Evolutionary conservation across 1,139 yeast genomes (phyloP).

Genomic region (Zygosaccharomyces pseudobailii): DNA sequence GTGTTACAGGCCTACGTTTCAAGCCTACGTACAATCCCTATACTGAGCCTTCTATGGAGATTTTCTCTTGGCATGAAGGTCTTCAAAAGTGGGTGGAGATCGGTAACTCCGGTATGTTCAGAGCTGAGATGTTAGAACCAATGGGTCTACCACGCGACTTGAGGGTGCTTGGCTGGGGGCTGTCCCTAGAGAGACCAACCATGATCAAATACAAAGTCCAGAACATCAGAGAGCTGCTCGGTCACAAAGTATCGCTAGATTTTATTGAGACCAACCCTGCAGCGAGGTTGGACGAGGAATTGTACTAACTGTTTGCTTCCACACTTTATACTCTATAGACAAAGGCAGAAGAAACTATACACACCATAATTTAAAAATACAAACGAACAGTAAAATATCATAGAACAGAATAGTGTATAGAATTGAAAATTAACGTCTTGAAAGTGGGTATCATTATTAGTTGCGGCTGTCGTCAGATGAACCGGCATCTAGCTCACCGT

Average conservation of each 20-base stretch:
- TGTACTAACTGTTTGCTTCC: conserved; percentile 28
- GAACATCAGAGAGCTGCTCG: conserved; percentile 90
- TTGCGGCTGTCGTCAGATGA: conserved; percentile 3
- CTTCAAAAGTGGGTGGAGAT: conserved; percentile 97
- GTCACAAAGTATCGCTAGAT: conserved; percentile 89
- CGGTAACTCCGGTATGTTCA: conserved; percentile 98
- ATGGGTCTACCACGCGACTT: conserved; percentile 96
- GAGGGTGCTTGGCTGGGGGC: conserved; percentile 97
- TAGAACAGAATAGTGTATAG: not conserved
- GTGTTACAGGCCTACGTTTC: conserved; percentile 89
- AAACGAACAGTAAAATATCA: not conserved
- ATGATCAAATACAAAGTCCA: conserved; percentile 97
- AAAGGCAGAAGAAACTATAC: not conserved
- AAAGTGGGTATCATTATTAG: not conserved
- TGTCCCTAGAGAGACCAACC: conserved; percentile 95
- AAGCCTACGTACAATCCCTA: conserved; percentile 98
- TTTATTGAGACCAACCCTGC: conserved; percentile 96
- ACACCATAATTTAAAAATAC: not conserved
- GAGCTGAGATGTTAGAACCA: conserved; percentile 98
- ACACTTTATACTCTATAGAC: not conserved
- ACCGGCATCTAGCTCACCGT: conserved; percentile 7
- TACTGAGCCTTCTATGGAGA: conserved; percentile 98
- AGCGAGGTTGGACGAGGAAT: conserved; percentile 83
- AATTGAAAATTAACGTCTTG: not conserved
- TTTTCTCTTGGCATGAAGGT: conserved; percentile 94